A percentile compares a stretch with the other conserved stretches of the same genome.
These are phyloP conservation scores for Urostyla sp. DNA, from an alignment of 73 alveolate genomes.

Conservation along the genomic window DNA sequence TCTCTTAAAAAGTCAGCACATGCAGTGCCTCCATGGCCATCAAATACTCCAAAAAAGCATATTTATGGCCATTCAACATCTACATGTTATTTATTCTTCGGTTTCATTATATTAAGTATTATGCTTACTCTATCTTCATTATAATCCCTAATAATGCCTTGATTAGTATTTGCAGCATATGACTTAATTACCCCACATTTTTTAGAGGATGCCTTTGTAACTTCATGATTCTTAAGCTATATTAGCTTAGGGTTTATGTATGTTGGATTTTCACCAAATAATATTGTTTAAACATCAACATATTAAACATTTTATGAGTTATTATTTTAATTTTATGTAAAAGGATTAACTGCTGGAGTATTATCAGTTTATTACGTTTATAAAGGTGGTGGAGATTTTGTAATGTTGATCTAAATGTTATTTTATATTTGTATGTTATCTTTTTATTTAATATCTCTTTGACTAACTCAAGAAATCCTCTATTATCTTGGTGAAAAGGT, in stretches of 20 bases:
- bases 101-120: constrained; percentile 79
- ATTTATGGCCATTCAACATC: constrained; percentile 67
- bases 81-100: constrained; percentile 47
- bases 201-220: constrained; percentile 72
- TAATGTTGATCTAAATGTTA: no score
- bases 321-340: no score
- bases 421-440: not conserved
- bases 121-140: constrained; percentile 93
- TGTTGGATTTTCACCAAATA: constrained; percentile 67
- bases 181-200: constrained; percentile 79
- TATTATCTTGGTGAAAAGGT: not conserved
- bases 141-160: constrained; percentile 85
- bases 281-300: constrained; percentile 60
- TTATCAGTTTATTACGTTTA: no score
- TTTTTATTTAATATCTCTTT: not conserved
- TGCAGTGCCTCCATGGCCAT: constrained; percentile 89
- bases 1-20: constrained; percentile 82
- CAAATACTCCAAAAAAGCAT: constrained; percentile 84
- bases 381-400: no score
- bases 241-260: constrained; percentile 52
- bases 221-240: constrained; percentile 58
- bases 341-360: no score
- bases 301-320: constrained; percentile 3
- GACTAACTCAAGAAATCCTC: not conserved
- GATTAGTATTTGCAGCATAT: constrained; percentile 87